phyloP scores from a whole-genome alignment of 306 rosid genomes.

The Lathyrus aphaca region DNA sequence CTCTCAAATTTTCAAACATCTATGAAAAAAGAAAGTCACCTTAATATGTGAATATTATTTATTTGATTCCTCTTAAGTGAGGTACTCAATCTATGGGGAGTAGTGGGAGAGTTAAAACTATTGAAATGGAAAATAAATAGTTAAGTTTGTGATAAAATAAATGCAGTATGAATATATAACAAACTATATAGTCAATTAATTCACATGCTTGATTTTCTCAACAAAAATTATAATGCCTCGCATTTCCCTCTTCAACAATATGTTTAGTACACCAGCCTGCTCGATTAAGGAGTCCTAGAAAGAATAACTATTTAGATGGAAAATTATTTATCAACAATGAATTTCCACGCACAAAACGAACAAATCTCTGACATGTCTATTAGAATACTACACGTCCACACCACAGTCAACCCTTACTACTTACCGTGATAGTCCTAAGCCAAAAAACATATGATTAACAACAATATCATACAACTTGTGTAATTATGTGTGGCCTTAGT shows the following conservation, averaged over 20 bases:
- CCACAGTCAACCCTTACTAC: conserved; percentile 1
- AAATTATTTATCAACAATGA: conserved; percentile 12
- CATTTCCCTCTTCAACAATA: conserved; percentile 1
- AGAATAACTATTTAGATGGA: conserved; percentile 11
- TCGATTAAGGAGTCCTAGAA: conserved; percentile 18
- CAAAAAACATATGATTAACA: conserved; percentile 10
- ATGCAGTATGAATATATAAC: conserved; percentile 1
- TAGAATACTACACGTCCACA: not conserved
- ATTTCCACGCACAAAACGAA: conserved; percentile 1
- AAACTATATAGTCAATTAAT: not conserved
- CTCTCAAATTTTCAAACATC: conserved; percentile 11
- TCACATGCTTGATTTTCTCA: conserved; percentile 10
- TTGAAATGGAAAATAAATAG: conserved; percentile 1
- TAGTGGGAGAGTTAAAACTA: not conserved
- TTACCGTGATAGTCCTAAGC: conserved; percentile 13
- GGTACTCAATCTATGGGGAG: not conserved
- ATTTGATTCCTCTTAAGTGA: not conserved
- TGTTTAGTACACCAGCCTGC: not conserved
- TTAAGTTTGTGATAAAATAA: not conserved
- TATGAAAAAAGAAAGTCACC: conserved; percentile 22
- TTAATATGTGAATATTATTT: not conserved
- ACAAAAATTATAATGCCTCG: conserved; percentile 13
- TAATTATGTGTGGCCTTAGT: not conserved
- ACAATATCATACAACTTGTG: conserved; percentile 9
- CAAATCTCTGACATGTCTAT: conserved; percentile 6